These are phyloP conservation scores for Rubia tinctorum DNA, from an alignment of 305 asterid genomes.

Conservation along the genomic window DNA sequence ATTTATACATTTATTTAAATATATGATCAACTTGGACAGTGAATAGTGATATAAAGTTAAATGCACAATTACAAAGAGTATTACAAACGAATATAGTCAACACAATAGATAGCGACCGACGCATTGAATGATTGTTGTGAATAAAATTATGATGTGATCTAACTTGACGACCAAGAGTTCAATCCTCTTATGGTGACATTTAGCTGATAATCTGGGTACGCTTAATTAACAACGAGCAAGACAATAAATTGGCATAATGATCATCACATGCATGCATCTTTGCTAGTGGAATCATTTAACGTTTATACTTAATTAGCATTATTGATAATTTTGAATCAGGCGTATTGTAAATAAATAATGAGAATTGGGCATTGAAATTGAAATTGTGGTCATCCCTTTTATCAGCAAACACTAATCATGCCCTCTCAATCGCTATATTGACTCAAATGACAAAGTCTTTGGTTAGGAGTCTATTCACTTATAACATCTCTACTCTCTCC, in stretches of 20 bases:
- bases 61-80: no score
- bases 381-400: conserved; percentile 29
- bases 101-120: not conserved
- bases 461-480: not conserved
- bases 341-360: no score
- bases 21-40: no score
- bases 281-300: not conserved
- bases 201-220: not conserved
- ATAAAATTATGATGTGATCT: not conserved
- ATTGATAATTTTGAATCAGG: conserved; percentile 19
- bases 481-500: no score
- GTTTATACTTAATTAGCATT: not conserved
- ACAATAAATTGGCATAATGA: conserved; percentile 60
- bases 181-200: not conserved
- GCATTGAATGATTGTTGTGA: not conserved
- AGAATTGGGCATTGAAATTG: no score
- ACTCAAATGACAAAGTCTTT: not conserved
- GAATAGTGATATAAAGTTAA: no score
- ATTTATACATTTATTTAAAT: no score
- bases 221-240: conserved; percentile 58
- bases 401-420: conserved; percentile 39
- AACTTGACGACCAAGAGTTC: not conserved
- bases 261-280: conserved; percentile 50
- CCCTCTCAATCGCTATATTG: conserved; percentile 21
- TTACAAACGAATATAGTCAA: no score